A percentile compares a stretch with the other conserved stretches of the same genome.
Conservation (phyloP, 2,329 filamentous ascomycete genomes). For the Arthroderma sp. region DNA sequence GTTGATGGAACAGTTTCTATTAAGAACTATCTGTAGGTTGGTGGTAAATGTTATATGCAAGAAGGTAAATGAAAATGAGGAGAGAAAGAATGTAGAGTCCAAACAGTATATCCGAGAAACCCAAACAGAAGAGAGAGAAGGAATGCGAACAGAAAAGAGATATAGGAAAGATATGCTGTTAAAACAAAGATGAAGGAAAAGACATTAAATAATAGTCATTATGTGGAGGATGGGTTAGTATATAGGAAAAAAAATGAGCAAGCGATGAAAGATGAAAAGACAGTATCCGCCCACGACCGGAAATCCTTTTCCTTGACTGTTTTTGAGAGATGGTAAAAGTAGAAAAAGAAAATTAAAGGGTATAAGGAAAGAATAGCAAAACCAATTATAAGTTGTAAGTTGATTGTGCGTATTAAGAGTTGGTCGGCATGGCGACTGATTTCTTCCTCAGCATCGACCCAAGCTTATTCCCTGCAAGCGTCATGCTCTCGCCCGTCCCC, state of each 20-base stretch:
- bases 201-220: constrained; percentile 4
- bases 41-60: neutral
- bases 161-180: neutral
- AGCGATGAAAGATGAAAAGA: neutral
- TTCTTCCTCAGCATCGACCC: constrained; percentile 14
- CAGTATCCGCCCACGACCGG: neutral
- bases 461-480: constrained; percentile 13
- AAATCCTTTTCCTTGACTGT: neutral
- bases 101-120: neutral
- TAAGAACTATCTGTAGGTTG: neutral
- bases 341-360: neutral
- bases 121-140: neutral
- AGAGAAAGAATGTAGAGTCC: neutral
- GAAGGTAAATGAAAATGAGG: neutral
- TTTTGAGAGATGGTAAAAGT: neutral
- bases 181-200: neutral
- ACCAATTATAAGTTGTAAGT: neutral
- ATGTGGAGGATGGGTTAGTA: neutral
- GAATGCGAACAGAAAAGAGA: neutral
- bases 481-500: constrained; percentile 10
- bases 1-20: neutral
- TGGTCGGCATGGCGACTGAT: neutral
- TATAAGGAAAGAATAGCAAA: neutral
- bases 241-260: neutral
- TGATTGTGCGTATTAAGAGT: neutral